Evolutionary conservation across 371 early-diverging fungal genomes (phyloP), one percentile per base, ranked within the genome.

Genomic region (Dipsacomyces acuminosporus): DNA sequence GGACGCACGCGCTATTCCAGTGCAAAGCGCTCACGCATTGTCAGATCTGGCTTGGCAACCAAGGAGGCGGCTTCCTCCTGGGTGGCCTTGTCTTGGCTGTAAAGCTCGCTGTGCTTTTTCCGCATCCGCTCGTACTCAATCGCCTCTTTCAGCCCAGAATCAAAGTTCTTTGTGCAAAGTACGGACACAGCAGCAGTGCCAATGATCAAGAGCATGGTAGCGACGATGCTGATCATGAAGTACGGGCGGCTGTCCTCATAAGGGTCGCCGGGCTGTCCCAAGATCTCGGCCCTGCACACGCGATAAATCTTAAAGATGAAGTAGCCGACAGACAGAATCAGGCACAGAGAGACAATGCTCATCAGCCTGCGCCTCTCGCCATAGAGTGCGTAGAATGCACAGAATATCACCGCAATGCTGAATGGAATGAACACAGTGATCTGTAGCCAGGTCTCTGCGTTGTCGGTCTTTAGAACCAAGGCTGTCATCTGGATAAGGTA

Each of bases 271-370:
- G 53, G 59, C 57, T 54, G 59, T 41, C 61, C 45, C 30, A 61
- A 45, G 22, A 72, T 69, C 8, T 48, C 51, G 23, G 60, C 26
- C 22, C 19, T 36, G 50, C 70, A 80, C 11, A 84, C 81, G n/a
- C 81, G 64, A 19, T 71, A 65, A 15, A 83, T 54, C 51, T 81
- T 81, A 72, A 80, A 84, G 30, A 76, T 42, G 61, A 84, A 82
- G 71, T 84, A 84, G 9, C 64, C 77, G 25, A 76, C 24, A 1
- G 72, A 75, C 19, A 72, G 35, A n/a, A 75, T 35, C 17, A 77
- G 58, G 13, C 71, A 65, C 8, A 57, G 34, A 19, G 80, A 60
- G 38, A 83, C 72, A 1, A 50, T n/a, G 8, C 38, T 22, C 76
- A 83, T 79, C 30, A 81, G 51, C 18, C 52, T 35, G 38, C 71